Conservation (phyloP, 1,284 basidiomycete species). For the Chondrostereum purpureum region DNA sequence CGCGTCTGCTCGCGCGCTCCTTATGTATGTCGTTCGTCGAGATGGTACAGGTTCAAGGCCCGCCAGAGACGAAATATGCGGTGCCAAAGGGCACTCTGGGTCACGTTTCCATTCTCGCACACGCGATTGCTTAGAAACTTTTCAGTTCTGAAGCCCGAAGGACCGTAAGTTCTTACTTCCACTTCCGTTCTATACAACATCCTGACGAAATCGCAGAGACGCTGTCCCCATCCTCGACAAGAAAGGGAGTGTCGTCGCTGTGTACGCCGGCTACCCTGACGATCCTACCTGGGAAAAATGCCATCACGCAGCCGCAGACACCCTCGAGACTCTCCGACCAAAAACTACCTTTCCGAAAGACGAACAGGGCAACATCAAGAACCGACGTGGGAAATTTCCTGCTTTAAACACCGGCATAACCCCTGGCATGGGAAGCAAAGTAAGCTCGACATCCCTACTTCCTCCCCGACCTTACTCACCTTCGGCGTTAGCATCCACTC, state of each 20-base stretch:
- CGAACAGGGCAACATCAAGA: too few species aligned
- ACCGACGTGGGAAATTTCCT: too few species aligned
- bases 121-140: neutral
- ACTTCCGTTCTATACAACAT: too few species aligned
- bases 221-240: neutral
- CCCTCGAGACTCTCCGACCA: neutral
- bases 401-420: neutral
- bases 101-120: neutral
- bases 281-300: neutral
- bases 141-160: too few species aligned
- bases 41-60: conserved; percentile 5
- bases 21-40: neutral
- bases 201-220: too few species aligned
- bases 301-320: neutral
- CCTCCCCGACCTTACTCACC: too few species aligned
- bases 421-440: neutral
- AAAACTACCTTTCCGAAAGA: neutral
- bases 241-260: neutral
- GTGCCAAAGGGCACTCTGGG: neutral
- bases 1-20: too few species aligned
- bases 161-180: too few species aligned
- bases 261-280: conserved; percentile 1
- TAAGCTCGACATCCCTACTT: too few species aligned
- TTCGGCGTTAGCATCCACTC: too few species aligned
- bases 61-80: conserved; percentile 3